Conservation (phyloP, 371 early-diverging fungal species). For the Rhizopus stolonifer region DNA sequence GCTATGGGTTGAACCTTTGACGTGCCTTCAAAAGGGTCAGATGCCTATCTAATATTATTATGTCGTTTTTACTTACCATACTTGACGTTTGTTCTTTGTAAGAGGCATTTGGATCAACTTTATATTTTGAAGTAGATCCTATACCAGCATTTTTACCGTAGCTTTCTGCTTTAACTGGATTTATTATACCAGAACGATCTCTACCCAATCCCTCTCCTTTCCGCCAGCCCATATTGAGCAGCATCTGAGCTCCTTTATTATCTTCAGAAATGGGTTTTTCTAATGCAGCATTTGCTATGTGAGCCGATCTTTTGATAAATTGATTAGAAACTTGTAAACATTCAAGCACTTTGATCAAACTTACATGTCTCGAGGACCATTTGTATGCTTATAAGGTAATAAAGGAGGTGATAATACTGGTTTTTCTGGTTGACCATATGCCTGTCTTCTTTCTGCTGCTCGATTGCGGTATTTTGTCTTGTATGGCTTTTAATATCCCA, state of each 20-base stretch:
- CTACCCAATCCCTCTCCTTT: slow-evolving; percentile 47
- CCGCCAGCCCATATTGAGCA: slow-evolving; percentile 48
- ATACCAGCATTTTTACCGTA: slow-evolving; percentile 42
- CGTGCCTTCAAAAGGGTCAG: neutral
- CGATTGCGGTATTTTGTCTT: slow-evolving; percentile 61
- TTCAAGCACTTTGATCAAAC: neutral
- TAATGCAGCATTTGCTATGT: slow-evolving; percentile 24
- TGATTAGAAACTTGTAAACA: neutral
- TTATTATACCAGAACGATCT: slow-evolving; percentile 39
- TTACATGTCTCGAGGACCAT: slow-evolving; percentile 16
- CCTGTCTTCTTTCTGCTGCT: slow-evolving; percentile 67
- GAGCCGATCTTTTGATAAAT: slow-evolving; percentile 2
- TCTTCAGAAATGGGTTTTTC: slow-evolving; percentile 37
- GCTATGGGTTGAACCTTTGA: neutral
- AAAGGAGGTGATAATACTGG: slow-evolving; percentile 30
- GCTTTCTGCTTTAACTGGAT: slow-evolving; percentile 43
- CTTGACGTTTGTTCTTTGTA: neutral
- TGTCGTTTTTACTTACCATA: neutral
- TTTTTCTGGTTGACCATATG: slow-evolving; percentile 61
- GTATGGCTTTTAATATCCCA: neutral
- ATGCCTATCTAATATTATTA: neutral
- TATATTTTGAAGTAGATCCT: slow-evolving; percentile 10
- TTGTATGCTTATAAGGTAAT: slow-evolving; percentile 10
- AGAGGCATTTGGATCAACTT: neutral
- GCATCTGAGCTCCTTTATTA: slow-evolving; percentile 44